Evolutionary conservation across 2,329 filamentous ascomycete species (phyloP).

Genomic region (Ceratocystis papillata): DNA sequence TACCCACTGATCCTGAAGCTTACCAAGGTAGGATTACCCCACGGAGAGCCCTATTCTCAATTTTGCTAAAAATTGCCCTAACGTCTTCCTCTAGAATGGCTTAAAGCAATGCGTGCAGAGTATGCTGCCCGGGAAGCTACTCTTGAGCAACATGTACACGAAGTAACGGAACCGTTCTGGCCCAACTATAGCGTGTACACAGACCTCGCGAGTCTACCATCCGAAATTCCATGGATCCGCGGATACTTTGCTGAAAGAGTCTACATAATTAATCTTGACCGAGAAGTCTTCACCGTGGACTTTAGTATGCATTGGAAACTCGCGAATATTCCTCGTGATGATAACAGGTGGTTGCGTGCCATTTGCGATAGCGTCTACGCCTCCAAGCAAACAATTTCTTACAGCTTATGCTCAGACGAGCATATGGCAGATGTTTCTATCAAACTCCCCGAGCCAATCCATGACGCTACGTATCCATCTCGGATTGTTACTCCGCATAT

Average conservation of each 20-base stretch:
- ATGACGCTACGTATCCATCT: slow-evolving; percentile 15
- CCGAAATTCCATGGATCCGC: not conserved
- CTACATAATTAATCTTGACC: slow-evolving; percentile 23
- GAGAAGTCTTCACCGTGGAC: slow-evolving; percentile 26
- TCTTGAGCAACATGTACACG: not conserved
- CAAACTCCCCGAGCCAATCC: slow-evolving; percentile 18
- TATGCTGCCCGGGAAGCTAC: not conserved
- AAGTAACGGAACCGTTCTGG: too few relatives aligned
- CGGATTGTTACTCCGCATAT: not conserved
- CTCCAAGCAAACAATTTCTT: slow-evolving; percentile 23
- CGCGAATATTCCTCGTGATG: slow-evolving; percentile 24
- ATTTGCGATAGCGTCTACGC: slow-evolving; percentile 21
- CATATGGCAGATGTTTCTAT: slow-evolving; percentile 20
- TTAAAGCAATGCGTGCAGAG: not conserved
- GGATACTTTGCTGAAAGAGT: not conserved
- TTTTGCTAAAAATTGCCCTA: not conserved
- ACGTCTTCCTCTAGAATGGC: not conserved
- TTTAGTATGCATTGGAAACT: slow-evolving; percentile 26
- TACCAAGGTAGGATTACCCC: not conserved
- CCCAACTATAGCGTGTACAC: too few relatives aligned
- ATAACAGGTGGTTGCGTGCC: slow-evolving; percentile 21
- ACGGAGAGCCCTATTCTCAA: not conserved
- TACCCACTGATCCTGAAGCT: not conserved
- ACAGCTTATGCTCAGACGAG: slow-evolving; percentile 9
- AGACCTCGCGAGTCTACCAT: not conserved